phyloP scores from a whole-genome alignment of 345 rosid genomes.

The Eucalyptus brandiana region DNA sequence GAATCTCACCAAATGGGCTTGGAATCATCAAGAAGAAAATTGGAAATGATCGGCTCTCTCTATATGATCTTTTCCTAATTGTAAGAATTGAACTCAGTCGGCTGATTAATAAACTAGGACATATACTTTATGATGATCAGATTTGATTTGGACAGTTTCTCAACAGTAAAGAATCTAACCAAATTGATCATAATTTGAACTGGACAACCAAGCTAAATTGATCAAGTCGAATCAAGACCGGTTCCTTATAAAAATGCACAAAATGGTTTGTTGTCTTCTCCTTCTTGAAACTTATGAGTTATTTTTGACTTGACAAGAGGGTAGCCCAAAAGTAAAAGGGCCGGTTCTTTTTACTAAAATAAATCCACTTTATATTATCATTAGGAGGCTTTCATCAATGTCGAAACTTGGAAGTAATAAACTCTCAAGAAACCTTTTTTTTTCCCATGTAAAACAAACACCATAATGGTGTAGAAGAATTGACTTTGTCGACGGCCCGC shows the following conservation, averaged over 20 bases:
- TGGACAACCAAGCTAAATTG: background rate
- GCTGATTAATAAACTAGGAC: background rate
- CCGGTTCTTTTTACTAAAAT: background rate
- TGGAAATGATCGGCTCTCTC: background rate
- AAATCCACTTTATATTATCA: background rate
- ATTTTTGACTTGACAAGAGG: background rate
- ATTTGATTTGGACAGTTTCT: background rate
- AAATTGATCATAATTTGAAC: background rate
- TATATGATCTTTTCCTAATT: background rate
- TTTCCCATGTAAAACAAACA: background rate
- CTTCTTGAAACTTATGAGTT: background rate
- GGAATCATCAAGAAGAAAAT: background rate
- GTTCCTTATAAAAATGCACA: background rate
- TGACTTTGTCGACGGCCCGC: background rate
- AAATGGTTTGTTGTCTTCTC: background rate
- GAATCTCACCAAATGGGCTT: background rate
- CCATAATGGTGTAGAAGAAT: background rate
- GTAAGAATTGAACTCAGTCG: background rate
- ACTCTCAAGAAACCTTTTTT: background rate
- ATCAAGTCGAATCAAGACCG: background rate
- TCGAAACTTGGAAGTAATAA: background rate
- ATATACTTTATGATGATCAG: background rate
- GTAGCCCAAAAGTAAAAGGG: background rate
- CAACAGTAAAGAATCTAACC: background rate
- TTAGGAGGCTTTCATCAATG: background rate